phyloP scores from a whole-genome alignment of 2,329 filamentous ascomycete genomes.

The Apiospora sp. region DNA sequence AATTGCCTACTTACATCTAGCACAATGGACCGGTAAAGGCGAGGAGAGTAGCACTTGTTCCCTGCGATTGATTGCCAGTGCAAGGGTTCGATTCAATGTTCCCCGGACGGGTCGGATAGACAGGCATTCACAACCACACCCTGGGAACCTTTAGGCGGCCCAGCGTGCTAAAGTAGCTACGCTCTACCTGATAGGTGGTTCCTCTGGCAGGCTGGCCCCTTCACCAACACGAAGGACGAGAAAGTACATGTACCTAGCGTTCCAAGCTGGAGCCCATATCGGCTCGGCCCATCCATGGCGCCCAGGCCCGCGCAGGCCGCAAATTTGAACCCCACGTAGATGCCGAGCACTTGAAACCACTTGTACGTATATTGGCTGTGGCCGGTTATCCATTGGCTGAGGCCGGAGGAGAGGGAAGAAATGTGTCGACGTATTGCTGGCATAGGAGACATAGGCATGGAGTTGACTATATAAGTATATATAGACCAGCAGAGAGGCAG shows the following conservation, averaged over 20 bases:
- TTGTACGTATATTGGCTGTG: neutral
- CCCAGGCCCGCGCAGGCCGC: conserved; percentile 18
- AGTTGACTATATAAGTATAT: too few species aligned
- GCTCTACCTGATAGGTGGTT: conserved; percentile 5
- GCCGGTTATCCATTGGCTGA: neutral
- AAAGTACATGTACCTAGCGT: conserved; percentile 10
- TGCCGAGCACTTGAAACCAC: conserved; percentile 11
- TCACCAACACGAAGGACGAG: conserved; percentile 5
- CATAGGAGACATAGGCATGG: too few species aligned
- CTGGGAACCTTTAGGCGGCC: conserved; percentile 14
- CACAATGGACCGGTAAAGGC: neutral
- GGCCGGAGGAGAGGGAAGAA: neutral
- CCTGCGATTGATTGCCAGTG: conserved; percentile 4
- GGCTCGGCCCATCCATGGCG: conserved; percentile 21
- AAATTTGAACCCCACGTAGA: conserved; percentile 21
- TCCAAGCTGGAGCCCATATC: conserved; percentile 21
- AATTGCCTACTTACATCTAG: neutral
- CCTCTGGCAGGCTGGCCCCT: neutral
- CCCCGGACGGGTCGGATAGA: conserved; percentile 21
- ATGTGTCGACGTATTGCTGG: too few species aligned
- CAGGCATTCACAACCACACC: conserved; percentile 6
- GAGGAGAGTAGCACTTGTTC: neutral
- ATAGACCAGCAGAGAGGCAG: neutral
- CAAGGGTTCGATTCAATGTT: conserved; percentile 20
- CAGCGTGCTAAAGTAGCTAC: neutral